Evolutionary conservation across 2,329 filamentous ascomycete species (phyloP), one percentile per base, ranked within the genome.

Genomic region (Dryadomyces quercus-mongolicae): DNA sequence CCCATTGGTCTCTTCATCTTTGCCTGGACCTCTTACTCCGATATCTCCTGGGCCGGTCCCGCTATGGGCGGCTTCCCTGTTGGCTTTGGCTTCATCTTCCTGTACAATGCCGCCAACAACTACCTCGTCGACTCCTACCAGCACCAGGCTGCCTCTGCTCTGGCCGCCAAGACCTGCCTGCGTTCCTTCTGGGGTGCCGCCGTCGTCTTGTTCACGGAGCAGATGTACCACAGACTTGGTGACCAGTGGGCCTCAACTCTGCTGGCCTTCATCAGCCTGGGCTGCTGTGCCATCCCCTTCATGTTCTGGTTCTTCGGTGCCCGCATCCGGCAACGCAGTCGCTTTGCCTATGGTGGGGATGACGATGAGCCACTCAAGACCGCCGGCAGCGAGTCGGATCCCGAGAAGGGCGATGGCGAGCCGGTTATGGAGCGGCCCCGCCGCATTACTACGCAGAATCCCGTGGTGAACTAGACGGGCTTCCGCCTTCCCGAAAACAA

Each of bases 201-300:
- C 1, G 81, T 83, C 1, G 87, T 92, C 0, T 76, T 94, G 1
- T 93, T 93, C 69, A 92, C 88, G 0, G 75, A 78, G 59, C 86
- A 92, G 67, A 92, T 93, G 87, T 90, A 88, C 67, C 67, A 75
- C 49, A 76, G 82, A 2, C 73, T 92, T 15, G 82, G 82, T 9
- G 76, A 89, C 67, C 81, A 88, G 65, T 92, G 88, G 87, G 88
- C 88, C 0, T 82, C 80, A 51, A 76, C 77, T 0, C 73, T 93
- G 10, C 70, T 93, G 9, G 87, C 78, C 0, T 91, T 91, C 61
- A 74, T 94, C 60, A 80, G 77, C 16, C 70, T 94, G 6, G 84
- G 80, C 0, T 94, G 88, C 71, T 94, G 88, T 66, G 80, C 74
- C 0, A 94, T 94, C 60, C 89, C 89, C 0, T 95, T 84, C 65